Evolutionary conservation across 108 stramenopile genomes (phyloP).

Genomic region (Stephanodiscus triporus): DNA sequence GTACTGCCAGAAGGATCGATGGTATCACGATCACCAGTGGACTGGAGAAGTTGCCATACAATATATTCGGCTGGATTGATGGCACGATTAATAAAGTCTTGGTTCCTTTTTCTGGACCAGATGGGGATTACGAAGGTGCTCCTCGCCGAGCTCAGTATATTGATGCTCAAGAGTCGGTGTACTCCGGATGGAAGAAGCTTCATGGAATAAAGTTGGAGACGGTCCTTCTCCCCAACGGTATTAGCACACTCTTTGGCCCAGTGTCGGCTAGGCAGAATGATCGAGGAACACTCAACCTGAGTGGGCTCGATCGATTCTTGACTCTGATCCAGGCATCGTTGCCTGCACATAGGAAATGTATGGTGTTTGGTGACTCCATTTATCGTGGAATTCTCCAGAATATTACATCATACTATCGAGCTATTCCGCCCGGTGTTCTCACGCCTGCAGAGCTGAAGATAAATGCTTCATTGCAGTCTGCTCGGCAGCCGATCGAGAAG

Average conservation of each 20-base stretch:
- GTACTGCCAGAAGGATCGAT: neutral
- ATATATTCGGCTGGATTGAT: conserved; percentile 31
- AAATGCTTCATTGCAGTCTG: neutral
- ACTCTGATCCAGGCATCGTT: no score
- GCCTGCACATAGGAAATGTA: neutral
- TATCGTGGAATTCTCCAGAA: neutral
- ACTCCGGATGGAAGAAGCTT: conserved; percentile 22
- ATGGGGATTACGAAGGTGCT: conserved; percentile 21
- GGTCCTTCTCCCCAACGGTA: conserved; percentile 24
- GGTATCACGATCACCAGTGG: neutral
- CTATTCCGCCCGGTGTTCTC: neutral
- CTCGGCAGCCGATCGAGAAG: conserved; percentile 6
- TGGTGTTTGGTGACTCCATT: neutral
- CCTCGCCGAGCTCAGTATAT: neutral
- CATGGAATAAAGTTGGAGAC: conserved; percentile 29
- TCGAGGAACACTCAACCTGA: conserved; percentile 11
- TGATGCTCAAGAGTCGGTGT: conserved; percentile 14
- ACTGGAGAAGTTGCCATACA: neutral
- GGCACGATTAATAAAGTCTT: conserved; percentile 8
- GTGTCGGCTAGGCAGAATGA: conserved; percentile 9
- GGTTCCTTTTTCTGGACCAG: conserved; percentile 22
- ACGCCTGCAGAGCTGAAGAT: neutral
- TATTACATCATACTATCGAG: neutral
- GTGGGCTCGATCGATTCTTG: neutral
- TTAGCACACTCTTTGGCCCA: conserved; percentile 27